Conservation (phyloP, 441 rosid species). For the Brassica balearica region DNA sequence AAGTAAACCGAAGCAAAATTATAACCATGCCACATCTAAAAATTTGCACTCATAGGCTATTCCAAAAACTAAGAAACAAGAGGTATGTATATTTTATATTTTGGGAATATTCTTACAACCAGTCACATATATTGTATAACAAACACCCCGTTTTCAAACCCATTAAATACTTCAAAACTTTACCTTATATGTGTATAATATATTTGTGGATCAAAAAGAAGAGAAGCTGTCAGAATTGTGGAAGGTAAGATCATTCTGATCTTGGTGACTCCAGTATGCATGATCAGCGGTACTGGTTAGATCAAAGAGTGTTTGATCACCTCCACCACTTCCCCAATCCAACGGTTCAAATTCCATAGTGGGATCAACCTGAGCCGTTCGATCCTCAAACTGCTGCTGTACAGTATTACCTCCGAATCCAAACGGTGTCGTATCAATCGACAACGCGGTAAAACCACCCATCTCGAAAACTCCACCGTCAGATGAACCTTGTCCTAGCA, state of each 20-base stretch:
- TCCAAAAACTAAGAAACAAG: conserved; percentile 22
- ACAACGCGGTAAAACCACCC: conserved; percentile 56
- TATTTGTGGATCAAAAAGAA: conserved; percentile 14
- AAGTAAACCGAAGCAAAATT: conserved; percentile 31
- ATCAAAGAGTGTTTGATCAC: conserved; percentile 68
- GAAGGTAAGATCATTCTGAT: conserved; percentile 66
- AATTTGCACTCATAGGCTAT: conserved; percentile 33
- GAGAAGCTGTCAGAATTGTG: conserved; percentile 48
- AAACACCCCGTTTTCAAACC: conserved; percentile 28
- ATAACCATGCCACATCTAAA: conserved; percentile 31
- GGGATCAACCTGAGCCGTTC: conserved; percentile 52
- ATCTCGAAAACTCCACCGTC: conserved; percentile 74
- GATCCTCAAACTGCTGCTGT: conserved; percentile 51
- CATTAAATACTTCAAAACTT: conserved; percentile 41
- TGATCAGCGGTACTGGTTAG: conserved; percentile 66
- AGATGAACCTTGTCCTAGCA: conserved; percentile 58
- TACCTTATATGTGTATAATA: conserved; percentile 33
- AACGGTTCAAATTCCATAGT: conserved; percentile 63
- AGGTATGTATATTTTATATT: conserved; percentile 23
- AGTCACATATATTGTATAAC: conserved; percentile 45
- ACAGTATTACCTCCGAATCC: conserved; percentile 48
- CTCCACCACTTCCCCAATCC: conserved; percentile 75
- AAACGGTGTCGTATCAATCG: conserved; percentile 55
- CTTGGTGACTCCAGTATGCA: conserved; percentile 81
- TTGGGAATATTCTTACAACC: conserved; percentile 37